These are phyloP conservation scores for Lepiota brunneoincarnata DNA, from an alignment of 768 basidiomycete species.

Conservation along the genomic window DNA sequence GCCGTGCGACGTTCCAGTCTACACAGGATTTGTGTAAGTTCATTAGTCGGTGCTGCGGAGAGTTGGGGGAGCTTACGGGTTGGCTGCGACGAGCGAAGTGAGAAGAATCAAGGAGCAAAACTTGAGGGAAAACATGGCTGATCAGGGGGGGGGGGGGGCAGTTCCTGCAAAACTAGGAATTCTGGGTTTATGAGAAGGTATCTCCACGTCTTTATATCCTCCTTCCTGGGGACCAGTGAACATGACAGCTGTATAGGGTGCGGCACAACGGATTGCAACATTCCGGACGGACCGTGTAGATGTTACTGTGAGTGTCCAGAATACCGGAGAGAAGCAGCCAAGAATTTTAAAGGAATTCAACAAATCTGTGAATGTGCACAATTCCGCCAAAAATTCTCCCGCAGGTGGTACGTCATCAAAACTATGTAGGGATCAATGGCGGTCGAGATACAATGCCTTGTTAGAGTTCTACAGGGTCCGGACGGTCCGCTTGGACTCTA, in stretches of 20 bases:
- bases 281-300: neutral
- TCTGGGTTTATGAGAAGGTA: neutral
- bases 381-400: neutral
- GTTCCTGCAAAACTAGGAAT: neutral
- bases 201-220: slow-evolving; percentile 2
- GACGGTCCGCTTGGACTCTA: neutral
- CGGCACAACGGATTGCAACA: neutral
- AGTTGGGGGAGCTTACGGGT: slow-evolving; percentile 15
- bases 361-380: neutral
- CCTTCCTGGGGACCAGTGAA: neutral
- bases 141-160: neutral
- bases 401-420: neutral
- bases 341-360: too few relatives aligned
- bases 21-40: neutral
- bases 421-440: slow-evolving; percentile 3
- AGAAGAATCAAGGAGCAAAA: slow-evolving; percentile 13
- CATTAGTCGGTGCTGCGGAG: neutral
- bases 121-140: slow-evolving; percentile 3
- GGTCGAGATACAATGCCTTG: neutral
- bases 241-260: too few relatives aligned
- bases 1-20: slow-evolving; percentile 30
- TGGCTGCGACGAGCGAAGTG: slow-evolving; percentile 16
- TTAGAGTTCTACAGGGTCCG: neutral
- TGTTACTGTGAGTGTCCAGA: neutral
- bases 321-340: neutral